phyloP scores from a whole-genome alignment of 1,139 yeast genomes.

The Debaryomycetaceae sp. region DNA sequence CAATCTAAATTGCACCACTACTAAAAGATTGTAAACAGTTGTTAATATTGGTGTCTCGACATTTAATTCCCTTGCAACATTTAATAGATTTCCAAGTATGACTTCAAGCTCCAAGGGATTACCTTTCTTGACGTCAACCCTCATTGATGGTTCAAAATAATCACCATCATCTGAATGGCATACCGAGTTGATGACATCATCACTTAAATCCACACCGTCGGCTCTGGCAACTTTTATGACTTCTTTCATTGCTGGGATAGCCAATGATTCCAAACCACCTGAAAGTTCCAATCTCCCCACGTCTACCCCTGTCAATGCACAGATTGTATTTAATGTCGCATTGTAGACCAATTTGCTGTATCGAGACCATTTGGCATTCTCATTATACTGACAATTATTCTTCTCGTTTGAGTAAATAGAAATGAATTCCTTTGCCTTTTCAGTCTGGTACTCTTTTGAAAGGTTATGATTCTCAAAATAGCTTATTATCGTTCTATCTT shows the following conservation, averaged over 20 bases:
- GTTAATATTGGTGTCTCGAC: slow-evolving; percentile 29
- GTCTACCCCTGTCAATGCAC: slow-evolving; percentile 36
- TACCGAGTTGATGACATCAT: slow-evolving; percentile 39
- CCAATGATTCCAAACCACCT: slow-evolving; percentile 43
- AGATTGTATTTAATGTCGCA: slow-evolving; percentile 31
- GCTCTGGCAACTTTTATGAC: slow-evolving; percentile 51
- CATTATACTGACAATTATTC: slow-evolving; percentile 16
- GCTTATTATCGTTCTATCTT: slow-evolving; percentile 1
- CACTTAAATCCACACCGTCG: slow-evolving; percentile 18
- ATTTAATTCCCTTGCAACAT: slow-evolving; percentile 40
- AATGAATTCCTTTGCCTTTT: slow-evolving; percentile 12
- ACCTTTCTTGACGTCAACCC: slow-evolving; percentile 58
- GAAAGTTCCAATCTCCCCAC: slow-evolving; percentile 49
- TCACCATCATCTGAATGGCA: slow-evolving; percentile 52
- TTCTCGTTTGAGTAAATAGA: slow-evolving; percentile 16
- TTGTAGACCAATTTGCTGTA: slow-evolving; percentile 36
- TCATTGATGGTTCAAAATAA: slow-evolving; percentile 61
- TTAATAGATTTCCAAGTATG: slow-evolving; percentile 59
- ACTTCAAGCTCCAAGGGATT: slow-evolving; percentile 62
- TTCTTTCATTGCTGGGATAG: slow-evolving; percentile 25
- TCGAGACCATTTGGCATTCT: slow-evolving; percentile 17
- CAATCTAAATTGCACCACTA: slow-evolving; percentile 27
- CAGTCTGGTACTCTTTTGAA: slow-evolving; percentile 2
- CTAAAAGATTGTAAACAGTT: slow-evolving; percentile 27
- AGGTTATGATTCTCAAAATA: slow-evolving; percentile 5